A percentile compares a stretch with the other conserved stretches of the same genome.
These are phyloP conservation scores for Hymenoscyphus scutula DNA, from an alignment of 2,329 filamentous ascomycete genomes.

Conservation along the genomic window DNA sequence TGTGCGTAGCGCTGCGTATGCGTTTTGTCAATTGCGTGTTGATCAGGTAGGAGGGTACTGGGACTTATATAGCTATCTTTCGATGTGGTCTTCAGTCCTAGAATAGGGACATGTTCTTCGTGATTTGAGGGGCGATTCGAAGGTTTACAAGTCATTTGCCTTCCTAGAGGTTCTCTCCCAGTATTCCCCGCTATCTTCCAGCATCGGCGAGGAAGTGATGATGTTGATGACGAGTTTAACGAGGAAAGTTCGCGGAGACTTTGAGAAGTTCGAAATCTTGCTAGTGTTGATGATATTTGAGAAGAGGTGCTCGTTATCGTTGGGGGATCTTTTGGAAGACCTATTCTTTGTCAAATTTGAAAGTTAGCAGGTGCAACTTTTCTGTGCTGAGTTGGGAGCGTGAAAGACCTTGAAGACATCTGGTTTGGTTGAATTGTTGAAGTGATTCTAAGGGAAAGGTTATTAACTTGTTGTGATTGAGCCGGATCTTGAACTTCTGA, in stretches of 20 bases:
- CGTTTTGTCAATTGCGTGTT: not conserved
- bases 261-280: not conserved
- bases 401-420: not conserved
- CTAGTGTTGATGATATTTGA: not conserved
- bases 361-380: not conserved
- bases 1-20: not conserved
- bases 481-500: not conserved
- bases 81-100: not conserved
- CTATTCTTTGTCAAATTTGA: not conserved
- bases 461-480: not conserved
- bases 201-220: not conserved
- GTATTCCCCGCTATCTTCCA: not conserved
- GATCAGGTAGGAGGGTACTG: not conserved
- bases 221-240: not conserved
- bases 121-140: not conserved
- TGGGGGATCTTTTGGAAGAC: too few species aligned
- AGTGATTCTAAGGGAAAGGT: not conserved
- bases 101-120: not conserved
- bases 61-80: not conserved
- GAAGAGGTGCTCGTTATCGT: not conserved
- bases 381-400: not conserved
- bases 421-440: not conserved
- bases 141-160: too few species aligned
- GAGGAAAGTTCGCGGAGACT: not conserved
- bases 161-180: too few species aligned